These are phyloP conservation scores for Hypomyces rosellus DNA, from an alignment of 2,329 filamentous ascomycete species.

Conservation along the genomic window DNA sequence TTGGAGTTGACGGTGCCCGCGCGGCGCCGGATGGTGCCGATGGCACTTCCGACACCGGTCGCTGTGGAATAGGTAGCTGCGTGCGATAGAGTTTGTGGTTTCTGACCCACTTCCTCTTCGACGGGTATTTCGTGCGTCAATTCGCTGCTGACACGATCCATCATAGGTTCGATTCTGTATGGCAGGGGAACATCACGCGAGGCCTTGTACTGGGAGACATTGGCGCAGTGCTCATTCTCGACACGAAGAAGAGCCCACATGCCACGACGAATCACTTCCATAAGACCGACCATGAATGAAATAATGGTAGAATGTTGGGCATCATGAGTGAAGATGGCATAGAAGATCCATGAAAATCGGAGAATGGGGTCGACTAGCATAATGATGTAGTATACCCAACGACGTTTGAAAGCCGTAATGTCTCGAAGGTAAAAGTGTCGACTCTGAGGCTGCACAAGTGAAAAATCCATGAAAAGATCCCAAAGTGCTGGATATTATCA, in stretches of 20 bases:
- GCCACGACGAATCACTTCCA: slow-evolving; percentile 77
- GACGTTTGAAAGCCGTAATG: slow-evolving; percentile 69
- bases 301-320: slow-evolving; percentile 76
- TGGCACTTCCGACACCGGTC: slow-evolving; percentile 16
- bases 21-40: slow-evolving; percentile 24
- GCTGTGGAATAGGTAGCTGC: slow-evolving; percentile 13
- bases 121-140: slow-evolving; percentile 13
- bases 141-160: slow-evolving; percentile 36
- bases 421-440: slow-evolving; percentile 65
- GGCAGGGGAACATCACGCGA: slow-evolving; percentile 82
- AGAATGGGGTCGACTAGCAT: slow-evolving; percentile 80
- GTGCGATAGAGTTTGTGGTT: slow-evolving; percentile 6
- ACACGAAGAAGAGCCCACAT: slow-evolving; percentile 92
- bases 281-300: slow-evolving; percentile 71
- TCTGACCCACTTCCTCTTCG: slow-evolving; percentile 10
- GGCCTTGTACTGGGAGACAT: slow-evolving; percentile 85
- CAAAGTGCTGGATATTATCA: slow-evolving; percentile 55
- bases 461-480: slow-evolving; percentile 97
- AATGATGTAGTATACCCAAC: slow-evolving; percentile 80
- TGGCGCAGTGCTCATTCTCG: slow-evolving; percentile 95
- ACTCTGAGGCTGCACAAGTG: slow-evolving; percentile 71
- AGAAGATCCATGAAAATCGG: slow-evolving; percentile 92
- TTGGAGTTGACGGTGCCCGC: slow-evolving; percentile 19
- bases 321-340: slow-evolving; percentile 74
- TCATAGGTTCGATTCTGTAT: slow-evolving; percentile 55